Evolutionary conservation across 352 stramenopile species (phyloP).

Genomic region (Phytophthora sp.): DNA sequence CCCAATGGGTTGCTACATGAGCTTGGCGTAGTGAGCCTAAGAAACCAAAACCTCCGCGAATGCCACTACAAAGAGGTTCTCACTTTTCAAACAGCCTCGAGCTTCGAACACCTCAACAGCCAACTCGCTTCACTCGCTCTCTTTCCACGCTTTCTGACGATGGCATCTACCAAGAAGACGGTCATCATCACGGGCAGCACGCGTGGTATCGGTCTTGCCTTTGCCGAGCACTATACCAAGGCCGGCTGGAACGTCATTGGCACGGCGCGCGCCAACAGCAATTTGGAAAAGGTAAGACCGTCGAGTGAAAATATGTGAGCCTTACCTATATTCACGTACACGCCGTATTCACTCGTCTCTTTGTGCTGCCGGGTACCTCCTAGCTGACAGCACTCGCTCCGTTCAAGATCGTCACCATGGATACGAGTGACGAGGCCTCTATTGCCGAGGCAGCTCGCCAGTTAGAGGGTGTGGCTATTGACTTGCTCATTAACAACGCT

Average conservation of each 20-base stretch:
- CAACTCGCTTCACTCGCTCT: background rate
- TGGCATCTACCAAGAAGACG: constrained; percentile 31
- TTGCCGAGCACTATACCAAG: constrained; percentile 42
- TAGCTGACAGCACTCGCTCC: constrained; percentile 17
- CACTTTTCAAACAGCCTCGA: constrained; percentile 11
- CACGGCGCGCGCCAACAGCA: constrained; percentile 23
- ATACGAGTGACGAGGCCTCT: constrained; percentile 36
- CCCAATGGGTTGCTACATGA: no score
- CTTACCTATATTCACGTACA: no score
- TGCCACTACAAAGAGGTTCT: no score
- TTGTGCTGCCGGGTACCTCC: background rate
- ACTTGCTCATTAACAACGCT: constrained; percentile 67
- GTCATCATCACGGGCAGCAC: constrained; percentile 56
- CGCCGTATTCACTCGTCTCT: background rate
- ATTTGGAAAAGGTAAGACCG: constrained; percentile 1
- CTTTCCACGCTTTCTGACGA: background rate
- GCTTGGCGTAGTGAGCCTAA: no score
- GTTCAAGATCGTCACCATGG: constrained; percentile 24
- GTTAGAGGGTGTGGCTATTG: constrained; percentile 46
- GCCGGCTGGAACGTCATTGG: constrained; percentile 55
- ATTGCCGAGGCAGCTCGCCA: constrained; percentile 38
- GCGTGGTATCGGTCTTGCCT: constrained; percentile 47
- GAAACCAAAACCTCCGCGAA: no score
- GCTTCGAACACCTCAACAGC: background rate
- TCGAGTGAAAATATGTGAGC: background rate